phyloP scores from a whole-genome alignment of 208 protist genomes.

The Novymonas esmeraldas region DNA sequence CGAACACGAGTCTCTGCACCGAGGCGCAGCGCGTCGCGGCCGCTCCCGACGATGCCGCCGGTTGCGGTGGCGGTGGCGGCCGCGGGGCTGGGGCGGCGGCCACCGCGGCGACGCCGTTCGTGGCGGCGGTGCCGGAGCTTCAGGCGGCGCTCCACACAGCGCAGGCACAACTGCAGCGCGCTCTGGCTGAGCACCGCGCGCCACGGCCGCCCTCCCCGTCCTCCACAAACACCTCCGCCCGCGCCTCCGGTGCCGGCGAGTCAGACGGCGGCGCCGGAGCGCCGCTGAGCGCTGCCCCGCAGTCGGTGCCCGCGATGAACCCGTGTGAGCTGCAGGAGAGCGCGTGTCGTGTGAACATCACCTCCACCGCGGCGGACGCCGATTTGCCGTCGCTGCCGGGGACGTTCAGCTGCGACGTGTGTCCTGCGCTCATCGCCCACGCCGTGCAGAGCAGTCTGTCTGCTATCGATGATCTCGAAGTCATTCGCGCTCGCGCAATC shows the following conservation, averaged over 20 bases:
- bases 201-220: not conserved
- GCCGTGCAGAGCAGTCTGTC: conserved; percentile 50
- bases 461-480: conserved; percentile 45
- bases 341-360: conserved; percentile 1
- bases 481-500: conserved; percentile 38
- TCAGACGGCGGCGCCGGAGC: not conserved
- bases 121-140: not conserved
- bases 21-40: not conserved
- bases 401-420: conserved; percentile 30
- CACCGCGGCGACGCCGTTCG: conserved; percentile 9
- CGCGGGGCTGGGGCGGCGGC: not conserved
- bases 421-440: conserved; percentile 42
- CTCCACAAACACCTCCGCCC: not conserved
- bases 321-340: conserved; percentile 13
- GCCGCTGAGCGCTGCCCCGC: not conserved
- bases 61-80: not conserved
- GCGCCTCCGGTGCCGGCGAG: not conserved
- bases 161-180: not conserved
- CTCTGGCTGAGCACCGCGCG: not conserved
- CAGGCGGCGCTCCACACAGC: conserved; percentile 8
- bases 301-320: conserved; percentile 4
- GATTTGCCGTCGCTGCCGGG: not conserved
- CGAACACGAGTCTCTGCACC: not conserved
- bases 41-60: not conserved
- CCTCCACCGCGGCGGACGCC: not conserved